Evolutionary conservation across 2,329 filamentous ascomycete species (phyloP).

Genomic region (Pseudogymnoascus sp.): DNA sequence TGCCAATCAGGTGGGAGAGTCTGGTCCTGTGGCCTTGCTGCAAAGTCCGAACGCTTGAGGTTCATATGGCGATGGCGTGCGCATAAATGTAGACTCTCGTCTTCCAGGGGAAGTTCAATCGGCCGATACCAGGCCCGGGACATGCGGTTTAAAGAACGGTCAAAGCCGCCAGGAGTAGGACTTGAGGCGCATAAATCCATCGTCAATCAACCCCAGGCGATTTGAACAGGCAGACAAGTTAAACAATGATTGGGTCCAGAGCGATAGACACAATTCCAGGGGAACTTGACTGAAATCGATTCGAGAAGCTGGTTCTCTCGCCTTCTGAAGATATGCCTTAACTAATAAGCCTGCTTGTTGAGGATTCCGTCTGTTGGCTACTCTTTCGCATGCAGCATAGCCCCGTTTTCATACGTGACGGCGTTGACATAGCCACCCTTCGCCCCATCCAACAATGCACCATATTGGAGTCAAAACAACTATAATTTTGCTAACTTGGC

Average conservation of each 20-base stretch:
- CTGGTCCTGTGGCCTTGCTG: neutral
- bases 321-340: neutral
- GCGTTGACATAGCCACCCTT: neutral
- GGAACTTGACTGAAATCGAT: neutral
- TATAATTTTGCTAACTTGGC: neutral
- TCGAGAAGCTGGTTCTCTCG: neutral
- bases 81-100: neutral
- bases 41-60: neutral
- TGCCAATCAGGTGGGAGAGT: neutral
- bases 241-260: neutral
- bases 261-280: neutral
- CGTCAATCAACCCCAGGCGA: neutral
- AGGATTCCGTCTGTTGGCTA: no score
- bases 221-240: neutral
- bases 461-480: neutral
- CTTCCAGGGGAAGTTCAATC: neutral
- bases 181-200: neutral
- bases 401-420: neutral
- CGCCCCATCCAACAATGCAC: neutral
- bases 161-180: neutral
- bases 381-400: neutral
- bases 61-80: neutral
- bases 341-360: neutral
- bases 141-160: neutral
- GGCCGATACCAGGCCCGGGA: neutral